These are phyloP conservation scores for Xylaria hypoxylon DNA, from an alignment of 2,329 filamentous ascomycete species.

Conservation along the genomic window DNA sequence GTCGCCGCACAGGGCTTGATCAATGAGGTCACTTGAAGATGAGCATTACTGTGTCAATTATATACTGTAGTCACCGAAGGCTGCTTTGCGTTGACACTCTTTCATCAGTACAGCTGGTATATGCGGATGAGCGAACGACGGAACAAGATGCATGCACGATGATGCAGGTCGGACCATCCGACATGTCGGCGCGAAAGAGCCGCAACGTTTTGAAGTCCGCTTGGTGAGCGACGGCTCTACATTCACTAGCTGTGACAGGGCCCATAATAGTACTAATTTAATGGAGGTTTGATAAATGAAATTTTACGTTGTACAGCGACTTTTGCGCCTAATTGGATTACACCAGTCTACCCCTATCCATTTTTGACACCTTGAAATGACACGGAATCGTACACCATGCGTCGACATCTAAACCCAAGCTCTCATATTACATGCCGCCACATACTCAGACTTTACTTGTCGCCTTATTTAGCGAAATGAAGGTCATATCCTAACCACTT, in stretches of 20 bases:
- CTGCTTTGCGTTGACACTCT: background rate
- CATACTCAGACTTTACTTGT: constrained; percentile 12
- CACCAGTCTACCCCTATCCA: constrained; percentile 39
- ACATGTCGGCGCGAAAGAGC: background rate
- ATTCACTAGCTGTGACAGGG: background rate
- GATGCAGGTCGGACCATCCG: background rate
- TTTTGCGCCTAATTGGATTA: constrained; percentile 35
- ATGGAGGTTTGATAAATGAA: constrained; percentile 20
- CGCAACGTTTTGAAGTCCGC: background rate
- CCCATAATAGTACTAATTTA: background rate
- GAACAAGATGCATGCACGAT: background rate
- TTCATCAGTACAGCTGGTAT: background rate
- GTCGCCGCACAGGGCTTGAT: constrained; percentile 43
- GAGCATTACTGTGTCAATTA: too few species aligned
- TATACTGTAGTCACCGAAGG: too few species aligned
- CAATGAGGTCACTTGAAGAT: constrained; percentile 10
- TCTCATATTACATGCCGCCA: constrained; percentile 23
- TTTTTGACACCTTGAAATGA: constrained; percentile 35
- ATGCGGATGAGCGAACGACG: background rate
- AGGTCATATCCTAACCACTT: constrained; percentile 98
- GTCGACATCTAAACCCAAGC: constrained; percentile 28
- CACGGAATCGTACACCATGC: constrained; percentile 45
- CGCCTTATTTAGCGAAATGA: constrained; percentile 92
- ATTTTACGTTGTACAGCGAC: constrained; percentile 33
- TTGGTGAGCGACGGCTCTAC: background rate